Evolutionary conservation across 1,284 basidiomycete species (phyloP).

Genomic region (Sanghuangporus weigelae): DNA sequence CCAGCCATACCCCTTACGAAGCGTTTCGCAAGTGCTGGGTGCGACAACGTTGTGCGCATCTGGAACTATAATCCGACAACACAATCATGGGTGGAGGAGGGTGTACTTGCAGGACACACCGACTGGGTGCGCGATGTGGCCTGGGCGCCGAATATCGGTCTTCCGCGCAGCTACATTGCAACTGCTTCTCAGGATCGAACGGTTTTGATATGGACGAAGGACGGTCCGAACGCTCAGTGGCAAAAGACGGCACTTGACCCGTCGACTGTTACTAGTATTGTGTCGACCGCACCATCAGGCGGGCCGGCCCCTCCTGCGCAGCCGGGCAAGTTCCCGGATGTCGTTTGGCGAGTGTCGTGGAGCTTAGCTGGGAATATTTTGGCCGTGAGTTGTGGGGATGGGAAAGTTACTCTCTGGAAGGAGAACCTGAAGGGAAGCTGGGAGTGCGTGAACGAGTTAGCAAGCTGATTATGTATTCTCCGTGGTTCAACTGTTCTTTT

Average conservation of each 20-base stretch:
- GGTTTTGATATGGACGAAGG: constrained; percentile 93
- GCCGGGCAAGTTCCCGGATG: constrained; percentile 84
- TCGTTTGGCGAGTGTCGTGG: constrained; percentile 98
- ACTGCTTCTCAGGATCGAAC: constrained; percentile 94
- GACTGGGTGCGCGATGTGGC: constrained; percentile 99
- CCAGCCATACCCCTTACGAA: constrained; percentile 48
- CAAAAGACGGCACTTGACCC: constrained; percentile 83
- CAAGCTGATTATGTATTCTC: constrained; percentile 48
- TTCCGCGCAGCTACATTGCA: constrained; percentile 92
- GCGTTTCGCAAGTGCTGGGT: constrained; percentile 92
- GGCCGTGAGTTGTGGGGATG: constrained; percentile 96
- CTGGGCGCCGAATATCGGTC: constrained; percentile 95
- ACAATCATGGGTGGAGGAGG: constrained; percentile 87
- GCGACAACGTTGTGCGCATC: constrained; percentile 93
- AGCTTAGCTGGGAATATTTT: constrained; percentile 94
- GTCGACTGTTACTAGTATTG: constrained; percentile 43
- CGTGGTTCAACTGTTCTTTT: neutral
- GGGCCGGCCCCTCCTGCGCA: constrained; percentile 25
- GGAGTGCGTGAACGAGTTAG: constrained; percentile 95
- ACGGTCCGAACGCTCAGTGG: constrained; percentile 77
- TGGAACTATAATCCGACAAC: constrained; percentile 82
- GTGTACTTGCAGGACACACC: constrained; percentile 83
- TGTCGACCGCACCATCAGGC: constrained; percentile 32
- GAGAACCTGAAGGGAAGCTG: constrained; percentile 92
- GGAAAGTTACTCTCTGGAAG: constrained; percentile 98